Conservation (phyloP, 768 basidiomycete genomes). For the Chalciporus chontae region DNA sequence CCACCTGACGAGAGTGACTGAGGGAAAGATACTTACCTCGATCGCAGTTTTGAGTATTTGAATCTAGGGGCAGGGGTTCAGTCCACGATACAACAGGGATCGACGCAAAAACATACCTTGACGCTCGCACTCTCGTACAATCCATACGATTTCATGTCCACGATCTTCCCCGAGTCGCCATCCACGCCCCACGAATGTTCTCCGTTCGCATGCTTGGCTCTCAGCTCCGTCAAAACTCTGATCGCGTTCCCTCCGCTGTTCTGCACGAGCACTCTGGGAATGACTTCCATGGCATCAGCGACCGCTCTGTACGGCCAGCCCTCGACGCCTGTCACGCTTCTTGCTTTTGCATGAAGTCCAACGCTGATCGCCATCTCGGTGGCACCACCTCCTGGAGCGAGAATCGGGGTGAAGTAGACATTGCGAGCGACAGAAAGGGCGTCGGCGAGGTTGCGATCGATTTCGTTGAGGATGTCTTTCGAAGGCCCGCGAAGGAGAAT, state of each 20-base stretch:
- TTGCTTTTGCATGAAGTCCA: conserved; percentile 75
- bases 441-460: conserved; percentile 95
- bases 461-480: conserved; percentile 97
- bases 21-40: conserved; percentile 52
- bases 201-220: conserved; percentile 93
- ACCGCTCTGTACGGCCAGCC: conserved; percentile 91
- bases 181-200: conserved; percentile 92
- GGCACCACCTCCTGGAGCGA: conserved; percentile 96
- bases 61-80: conserved; percentile 44
- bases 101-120: conserved; percentile 53
- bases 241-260: conserved; percentile 96
- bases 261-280: conserved; percentile 91
- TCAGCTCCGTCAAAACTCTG: conserved; percentile 85
- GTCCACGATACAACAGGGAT: not conserved
- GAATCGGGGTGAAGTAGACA: conserved; percentile 89
- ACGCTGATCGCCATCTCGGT: conserved; percentile 98
- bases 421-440: conserved; percentile 98
- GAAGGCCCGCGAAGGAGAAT: conserved; percentile 96
- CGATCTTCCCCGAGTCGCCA: conserved; percentile 93
- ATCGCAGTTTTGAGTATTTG: conserved; percentile 97
- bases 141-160: conserved; percentile 93
- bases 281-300: conserved; percentile 95
- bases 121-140: conserved; percentile 95
- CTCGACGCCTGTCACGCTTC: conserved; percentile 81
- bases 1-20: not conserved